Percentiles rank a stretch among this genome's conserved stretches.
These are phyloP conservation scores for Sarocladium brachiariae DNA, from an alignment of 2,329 filamentous ascomycete species.

Conservation along the genomic window DNA sequence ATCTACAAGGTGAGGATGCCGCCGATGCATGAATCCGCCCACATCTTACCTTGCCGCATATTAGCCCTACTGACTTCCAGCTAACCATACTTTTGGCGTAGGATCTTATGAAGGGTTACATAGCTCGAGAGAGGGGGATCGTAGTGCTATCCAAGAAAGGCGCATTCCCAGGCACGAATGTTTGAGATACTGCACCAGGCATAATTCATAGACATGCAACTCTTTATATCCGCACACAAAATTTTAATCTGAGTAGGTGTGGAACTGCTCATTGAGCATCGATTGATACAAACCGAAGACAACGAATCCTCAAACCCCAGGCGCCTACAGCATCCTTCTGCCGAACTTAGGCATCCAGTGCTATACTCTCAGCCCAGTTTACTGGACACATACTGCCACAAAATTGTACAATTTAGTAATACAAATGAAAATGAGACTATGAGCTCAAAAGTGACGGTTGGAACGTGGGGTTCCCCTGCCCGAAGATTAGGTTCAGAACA, in stretches of 20 bases:
- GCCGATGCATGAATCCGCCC: no score
- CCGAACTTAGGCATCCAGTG: neutral
- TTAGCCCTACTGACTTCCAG: neutral
- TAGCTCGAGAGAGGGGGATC: conserved; percentile 80
- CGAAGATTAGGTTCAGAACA: neutral
- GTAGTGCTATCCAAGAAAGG: conserved; percentile 90
- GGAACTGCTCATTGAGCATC: neutral
- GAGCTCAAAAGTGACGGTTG: conserved; percentile 33
- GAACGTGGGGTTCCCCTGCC: conserved; percentile 37
- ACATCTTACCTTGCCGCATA: no score
- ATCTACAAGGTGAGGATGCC: conserved; percentile 77
- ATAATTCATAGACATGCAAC: no score
- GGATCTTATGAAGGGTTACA: conserved; percentile 97
- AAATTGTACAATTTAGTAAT: conserved; percentile 2
- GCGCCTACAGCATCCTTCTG: neutral
- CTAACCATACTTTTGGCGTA: conserved; percentile 27
- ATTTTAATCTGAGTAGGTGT: no score
- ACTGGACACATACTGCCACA: conserved; percentile 3
- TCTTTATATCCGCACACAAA: no score
- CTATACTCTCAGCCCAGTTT: no score
- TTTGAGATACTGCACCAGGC: neutral
- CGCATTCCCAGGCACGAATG: conserved; percentile 78
- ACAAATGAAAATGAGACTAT: conserved; percentile 11
- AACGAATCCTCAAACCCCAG: neutral
- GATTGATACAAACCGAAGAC: neutral